Evolutionary conservation across 345 rosid genomes (phyloP).

Genomic region (Bruguiera parviflora): DNA sequence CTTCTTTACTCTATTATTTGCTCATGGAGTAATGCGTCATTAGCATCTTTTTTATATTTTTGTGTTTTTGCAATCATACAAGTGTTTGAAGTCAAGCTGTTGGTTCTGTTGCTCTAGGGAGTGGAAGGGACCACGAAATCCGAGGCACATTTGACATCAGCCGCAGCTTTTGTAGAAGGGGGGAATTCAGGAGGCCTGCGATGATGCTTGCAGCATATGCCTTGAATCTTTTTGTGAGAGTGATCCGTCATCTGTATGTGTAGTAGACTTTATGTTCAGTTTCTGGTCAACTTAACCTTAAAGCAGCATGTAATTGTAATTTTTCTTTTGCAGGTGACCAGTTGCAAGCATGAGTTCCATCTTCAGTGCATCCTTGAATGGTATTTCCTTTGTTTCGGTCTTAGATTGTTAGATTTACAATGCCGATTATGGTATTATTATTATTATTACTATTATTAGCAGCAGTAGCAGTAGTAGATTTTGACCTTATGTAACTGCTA

Average conservation of each 20-base stretch:
- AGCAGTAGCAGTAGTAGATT: too few relatives aligned
- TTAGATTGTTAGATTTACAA: too few relatives aligned
- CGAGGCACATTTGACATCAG: conserved; percentile 69
- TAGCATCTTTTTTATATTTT: too few relatives aligned
- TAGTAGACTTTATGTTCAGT: not conserved
- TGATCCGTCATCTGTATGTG: conserved; percentile 78
- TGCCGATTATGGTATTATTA: too few relatives aligned
- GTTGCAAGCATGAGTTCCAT: conserved; percentile 96
- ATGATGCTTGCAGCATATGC: conserved; percentile 97
- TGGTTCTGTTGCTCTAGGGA: conserved; percentile 29
- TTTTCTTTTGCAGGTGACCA: conserved; percentile 54
- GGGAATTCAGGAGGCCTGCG: conserved; percentile 94
- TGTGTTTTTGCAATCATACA: too few relatives aligned
- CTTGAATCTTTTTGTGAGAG: conserved; percentile 77
- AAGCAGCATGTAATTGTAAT: not conserved
- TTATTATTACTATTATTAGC: too few relatives aligned
- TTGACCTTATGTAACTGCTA: too few relatives aligned
- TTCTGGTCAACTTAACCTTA: not conserved
- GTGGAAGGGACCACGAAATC: conserved; percentile 47
- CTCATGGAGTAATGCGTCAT: too few relatives aligned
- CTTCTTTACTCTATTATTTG: too few relatives aligned
- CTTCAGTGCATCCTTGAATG: conserved; percentile 98
- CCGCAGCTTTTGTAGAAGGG: conserved; percentile 98
- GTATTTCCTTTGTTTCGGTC: conserved; percentile 26
- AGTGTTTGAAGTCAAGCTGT: not conserved